phyloP scores from a whole-genome alignment of 768 basidiomycete species.

The Tulasnella sp. region DNA sequence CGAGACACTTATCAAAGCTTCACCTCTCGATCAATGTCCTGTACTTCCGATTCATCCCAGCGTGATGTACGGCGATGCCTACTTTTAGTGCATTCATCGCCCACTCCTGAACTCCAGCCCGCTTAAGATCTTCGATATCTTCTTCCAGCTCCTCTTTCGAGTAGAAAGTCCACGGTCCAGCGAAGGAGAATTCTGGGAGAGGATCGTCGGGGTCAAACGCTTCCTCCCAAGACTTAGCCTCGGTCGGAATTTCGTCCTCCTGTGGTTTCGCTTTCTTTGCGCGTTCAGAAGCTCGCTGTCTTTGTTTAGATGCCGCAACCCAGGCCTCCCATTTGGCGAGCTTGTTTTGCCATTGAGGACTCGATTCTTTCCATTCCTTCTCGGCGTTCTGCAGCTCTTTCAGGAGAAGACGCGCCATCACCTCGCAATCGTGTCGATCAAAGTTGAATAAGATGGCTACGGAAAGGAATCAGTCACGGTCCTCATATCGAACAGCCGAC shows the following conservation, averaged over 20 bases:
- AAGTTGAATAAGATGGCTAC: conserved; percentile 72
- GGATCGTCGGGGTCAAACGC: conserved; percentile 62
- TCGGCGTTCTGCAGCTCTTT: conserved; percentile 52
- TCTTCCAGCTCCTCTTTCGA: conserved; percentile 55
- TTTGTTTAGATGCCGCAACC: conserved; percentile 52
- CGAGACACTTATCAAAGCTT: conserved; percentile 23
- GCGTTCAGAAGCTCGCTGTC: conserved; percentile 51
- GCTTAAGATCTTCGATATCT: conserved; percentile 51
- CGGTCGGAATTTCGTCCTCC: conserved; percentile 41
- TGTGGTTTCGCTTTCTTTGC: conserved; percentile 47
- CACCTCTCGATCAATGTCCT: conserved; percentile 62
- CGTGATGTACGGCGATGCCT: conserved; percentile 71
- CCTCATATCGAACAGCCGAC: not conserved
- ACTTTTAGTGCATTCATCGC: conserved; percentile 55
- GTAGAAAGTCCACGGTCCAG: conserved; percentile 46
- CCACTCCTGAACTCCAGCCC: conserved; percentile 49
- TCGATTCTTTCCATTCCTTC: conserved; percentile 52
- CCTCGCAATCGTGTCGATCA: conserved; percentile 62
- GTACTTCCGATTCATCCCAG: conserved; percentile 69
- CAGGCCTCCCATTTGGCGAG: conserved; percentile 58
- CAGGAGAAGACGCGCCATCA: conserved; percentile 51
- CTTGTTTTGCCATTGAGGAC: conserved; percentile 56
- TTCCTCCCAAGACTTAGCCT: conserved; percentile 50
- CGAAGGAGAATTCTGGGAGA: conserved; percentile 63
- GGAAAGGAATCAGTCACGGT: conserved; percentile 42